These are phyloP conservation scores for Mucor saturninus DNA, from an alignment of 371 early-diverging fungal genomes.

Conservation along the genomic window DNA sequence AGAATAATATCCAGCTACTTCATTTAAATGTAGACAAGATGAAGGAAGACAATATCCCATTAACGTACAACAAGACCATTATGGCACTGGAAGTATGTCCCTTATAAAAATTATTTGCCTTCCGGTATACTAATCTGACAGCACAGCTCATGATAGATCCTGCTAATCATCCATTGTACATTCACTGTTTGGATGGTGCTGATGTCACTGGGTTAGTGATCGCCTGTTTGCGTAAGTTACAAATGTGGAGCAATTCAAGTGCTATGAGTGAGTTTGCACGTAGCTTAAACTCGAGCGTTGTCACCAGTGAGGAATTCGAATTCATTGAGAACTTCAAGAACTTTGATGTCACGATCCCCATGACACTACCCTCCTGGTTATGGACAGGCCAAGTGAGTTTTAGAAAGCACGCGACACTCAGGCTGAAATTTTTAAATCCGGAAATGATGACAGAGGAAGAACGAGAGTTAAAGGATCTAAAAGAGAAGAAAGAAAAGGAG, in stretches of 20 bases:
- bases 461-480: constrained; percentile 42
- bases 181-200: constrained; percentile 93
- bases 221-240: constrained; percentile 87
- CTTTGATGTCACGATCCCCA: constrained; percentile 72
- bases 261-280: constrained; percentile 78
- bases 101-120: not conserved
- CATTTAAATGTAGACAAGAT: constrained; percentile 82
- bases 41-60: constrained; percentile 85
- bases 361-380: constrained; percentile 77
- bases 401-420: constrained; percentile 64
- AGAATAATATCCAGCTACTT: constrained; percentile 69
- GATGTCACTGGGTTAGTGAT: constrained; percentile 87
- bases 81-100: constrained; percentile 69
- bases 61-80: constrained; percentile 78
- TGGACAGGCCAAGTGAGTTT: constrained; percentile 73
- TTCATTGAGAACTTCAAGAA: constrained; percentile 86
- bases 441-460: constrained; percentile 59
- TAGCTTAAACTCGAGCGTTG: constrained; percentile 76
- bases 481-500: constrained; percentile 47
- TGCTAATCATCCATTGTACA: constrained; percentile 75
- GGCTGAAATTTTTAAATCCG: constrained; percentile 60
- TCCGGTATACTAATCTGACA: not conserved
- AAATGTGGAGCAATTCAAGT: constrained; percentile 83
- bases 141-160: constrained; percentile 72
- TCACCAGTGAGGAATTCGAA: constrained; percentile 85